Evolutionary conservation across 1,284 basidiomycete genomes (phyloP), one percentile per base, ranked within the genome.

Genomic region (Ceratobasidium sp.): DNA sequence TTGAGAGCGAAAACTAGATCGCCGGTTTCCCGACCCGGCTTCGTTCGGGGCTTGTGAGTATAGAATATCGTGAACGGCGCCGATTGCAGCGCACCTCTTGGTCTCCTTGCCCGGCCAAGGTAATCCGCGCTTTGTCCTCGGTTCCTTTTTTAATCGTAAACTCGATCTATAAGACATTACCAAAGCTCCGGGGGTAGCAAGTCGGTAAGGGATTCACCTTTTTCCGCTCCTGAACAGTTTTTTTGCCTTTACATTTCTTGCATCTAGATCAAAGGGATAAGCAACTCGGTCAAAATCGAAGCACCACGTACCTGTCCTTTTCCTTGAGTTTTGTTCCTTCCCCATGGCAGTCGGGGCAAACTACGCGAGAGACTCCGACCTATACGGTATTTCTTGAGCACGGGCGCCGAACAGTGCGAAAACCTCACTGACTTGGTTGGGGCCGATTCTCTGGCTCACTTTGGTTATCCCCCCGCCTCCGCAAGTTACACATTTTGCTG

Each of bases 171-270:
- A 20, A 16, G 3, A 3, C 4, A 50, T 67, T 23, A 73, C n/a
- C 8, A 50, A 33, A 44, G 3, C 33, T 46, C 33, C 3, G 55
- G 54, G 38, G 46, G 48, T 14, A 27, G 3, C 12, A 10, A 69
- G 14, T 55, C 2, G 23, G 27, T 27, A 33, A 67, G 3, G 14
- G 33, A 27, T 46, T 8, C 23, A 95, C 91, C 69, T 94, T 90
- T 66, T 93, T 94, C 87, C 96, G 98, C 83, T 96, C 95, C 81
- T 93, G 93, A 60, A 93, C 89, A 0, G 92, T 94, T 84, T 93
- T 94, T 75, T 90, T 89, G 10, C 97, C 97, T 83, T 97, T 97
- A 86, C 97, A 99, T 83, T 95, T 97, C 85, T 96, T 98, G 87
- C 97, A 99, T 80, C 95, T 96, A 33, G n/a, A n/a, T 33, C 41